Evolutionary conservation across 2,329 filamentous ascomycete genomes (phyloP).

Genomic region (Fusarium abutilonis): DNA sequence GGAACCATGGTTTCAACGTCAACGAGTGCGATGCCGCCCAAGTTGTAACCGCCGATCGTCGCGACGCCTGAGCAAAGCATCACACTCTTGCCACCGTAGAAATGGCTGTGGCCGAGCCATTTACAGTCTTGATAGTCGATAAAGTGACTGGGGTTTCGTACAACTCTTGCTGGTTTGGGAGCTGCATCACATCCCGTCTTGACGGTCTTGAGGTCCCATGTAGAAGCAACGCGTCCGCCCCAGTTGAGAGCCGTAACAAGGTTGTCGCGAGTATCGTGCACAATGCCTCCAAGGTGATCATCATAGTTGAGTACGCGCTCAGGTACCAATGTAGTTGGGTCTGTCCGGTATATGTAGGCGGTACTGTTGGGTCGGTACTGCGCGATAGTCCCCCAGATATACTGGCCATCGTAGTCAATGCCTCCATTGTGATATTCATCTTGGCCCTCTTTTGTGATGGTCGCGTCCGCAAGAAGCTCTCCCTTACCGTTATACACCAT

Average conservation of each 20-base stretch:
- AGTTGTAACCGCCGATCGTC: conserved; percentile 47
- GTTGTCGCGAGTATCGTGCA: conserved; percentile 52
- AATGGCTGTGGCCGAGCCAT: conserved; percentile 55
- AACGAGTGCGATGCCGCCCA: conserved; percentile 60
- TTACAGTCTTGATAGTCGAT: conserved; percentile 64
- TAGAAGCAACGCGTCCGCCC: conserved; percentile 55
- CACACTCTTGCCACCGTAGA: conserved; percentile 51
- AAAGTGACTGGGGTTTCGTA: conserved; percentile 55
- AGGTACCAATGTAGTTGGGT: conserved; percentile 51
- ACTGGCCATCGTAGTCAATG: conserved; percentile 59
- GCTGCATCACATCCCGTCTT: conserved; percentile 32
- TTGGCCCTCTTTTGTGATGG: conserved; percentile 51
- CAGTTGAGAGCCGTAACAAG: conserved; percentile 57
- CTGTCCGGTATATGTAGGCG: conserved; percentile 53
- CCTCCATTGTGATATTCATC: conserved; percentile 59
- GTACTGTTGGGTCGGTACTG: conserved; percentile 61
- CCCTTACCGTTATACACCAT: conserved; percentile 57
- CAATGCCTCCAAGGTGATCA: conserved; percentile 60
- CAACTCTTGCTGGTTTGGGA: conserved; percentile 28
- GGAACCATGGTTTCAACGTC: conserved; percentile 57
- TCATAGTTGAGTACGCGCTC: conserved; percentile 49
- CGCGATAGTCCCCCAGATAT: conserved; percentile 58
- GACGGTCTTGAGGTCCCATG: conserved; percentile 46
- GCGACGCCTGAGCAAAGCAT: conserved; percentile 61
- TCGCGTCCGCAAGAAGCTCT: conserved; percentile 55